A percentile compares a stretch with the other conserved stretches of the same genome.
Evolutionary conservation across 371 early-diverging fungal species (phyloP).

Genomic region (Coemansia sp.): DNA sequence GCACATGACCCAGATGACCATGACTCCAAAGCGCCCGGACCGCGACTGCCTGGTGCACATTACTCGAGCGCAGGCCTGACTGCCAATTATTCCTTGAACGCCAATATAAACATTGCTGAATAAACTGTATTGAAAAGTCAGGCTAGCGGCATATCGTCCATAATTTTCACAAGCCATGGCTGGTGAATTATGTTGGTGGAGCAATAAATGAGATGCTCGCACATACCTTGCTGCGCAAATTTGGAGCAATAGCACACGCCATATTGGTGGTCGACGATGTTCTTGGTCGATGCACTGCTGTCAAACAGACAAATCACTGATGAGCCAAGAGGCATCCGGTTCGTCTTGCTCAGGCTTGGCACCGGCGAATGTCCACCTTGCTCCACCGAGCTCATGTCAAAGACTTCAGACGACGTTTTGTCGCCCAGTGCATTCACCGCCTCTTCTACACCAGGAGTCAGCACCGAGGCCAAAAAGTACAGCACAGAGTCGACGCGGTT

Average conservation of each 20-base stretch:
- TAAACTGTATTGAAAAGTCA: not conserved
- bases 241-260: constrained; percentile 29
- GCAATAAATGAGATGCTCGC: constrained; percentile 31
- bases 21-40: constrained; percentile 31
- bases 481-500: constrained; percentile 33
- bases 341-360: not conserved
- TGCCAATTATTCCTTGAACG: too few relatives aligned
- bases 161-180: constrained; percentile 16
- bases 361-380: not conserved
- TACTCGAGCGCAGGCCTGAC: not conserved
- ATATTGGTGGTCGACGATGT: constrained; percentile 13
- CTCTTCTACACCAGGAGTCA: constrained; percentile 18
- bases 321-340: not conserved
- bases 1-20: constrained; percentile 29
- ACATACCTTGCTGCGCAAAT: constrained; percentile 15
- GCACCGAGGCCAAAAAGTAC: constrained; percentile 14
- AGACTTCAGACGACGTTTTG: too few relatives aligned
- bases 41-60: constrained; percentile 36
- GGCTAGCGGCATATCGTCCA: constrained; percentile 16
- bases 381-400: not conserved
- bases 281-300: not conserved
- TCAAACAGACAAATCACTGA: not conserved
- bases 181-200: constrained; percentile 28
- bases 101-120: too few relatives aligned
- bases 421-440: not conserved